Conservation (phyloP, 331 rosid genomes). For the Rhamnella rubrinervis region DNA sequence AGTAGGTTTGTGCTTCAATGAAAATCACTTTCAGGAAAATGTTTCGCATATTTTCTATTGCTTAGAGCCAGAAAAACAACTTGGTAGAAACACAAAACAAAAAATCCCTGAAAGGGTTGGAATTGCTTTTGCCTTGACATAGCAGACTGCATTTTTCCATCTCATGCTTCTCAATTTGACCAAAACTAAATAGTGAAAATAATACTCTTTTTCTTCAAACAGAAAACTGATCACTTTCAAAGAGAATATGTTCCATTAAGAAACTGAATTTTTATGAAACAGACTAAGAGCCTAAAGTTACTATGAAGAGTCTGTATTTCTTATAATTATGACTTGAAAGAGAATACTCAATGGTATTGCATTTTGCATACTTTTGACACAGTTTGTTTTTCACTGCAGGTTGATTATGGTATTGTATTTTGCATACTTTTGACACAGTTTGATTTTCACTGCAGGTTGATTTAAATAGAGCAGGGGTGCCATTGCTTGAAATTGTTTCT, state of each 20-base stretch:
- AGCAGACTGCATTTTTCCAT: neutral
- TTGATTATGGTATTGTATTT: conserved; percentile 41
- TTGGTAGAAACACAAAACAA: no score
- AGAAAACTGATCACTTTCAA: neutral
- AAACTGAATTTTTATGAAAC: no score
- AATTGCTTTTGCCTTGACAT: no score
- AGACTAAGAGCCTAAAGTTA: no score
- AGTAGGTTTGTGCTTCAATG: no score
- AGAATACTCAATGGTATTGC: neutral
- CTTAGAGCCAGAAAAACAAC: no score
- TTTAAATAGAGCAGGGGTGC: conserved; percentile 94
- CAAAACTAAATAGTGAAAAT: neutral
- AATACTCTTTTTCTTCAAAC: no score
- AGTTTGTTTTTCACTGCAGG: conserved; percentile 46
- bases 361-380: neutral
- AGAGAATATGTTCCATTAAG: no score
- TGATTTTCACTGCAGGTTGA: conserved; percentile 66
- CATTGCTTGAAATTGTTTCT: conserved; percentile 96
- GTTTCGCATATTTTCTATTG: no score
- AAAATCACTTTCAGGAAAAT: no score
- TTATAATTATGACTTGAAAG: neutral
- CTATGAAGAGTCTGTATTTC: no score
- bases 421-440: neutral
- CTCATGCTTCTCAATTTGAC: neutral
- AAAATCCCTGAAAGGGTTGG: no score